Base-by-base conservation (phyloP, 345 rosid species). In the Lagerstroemia speciosa region DNA sequence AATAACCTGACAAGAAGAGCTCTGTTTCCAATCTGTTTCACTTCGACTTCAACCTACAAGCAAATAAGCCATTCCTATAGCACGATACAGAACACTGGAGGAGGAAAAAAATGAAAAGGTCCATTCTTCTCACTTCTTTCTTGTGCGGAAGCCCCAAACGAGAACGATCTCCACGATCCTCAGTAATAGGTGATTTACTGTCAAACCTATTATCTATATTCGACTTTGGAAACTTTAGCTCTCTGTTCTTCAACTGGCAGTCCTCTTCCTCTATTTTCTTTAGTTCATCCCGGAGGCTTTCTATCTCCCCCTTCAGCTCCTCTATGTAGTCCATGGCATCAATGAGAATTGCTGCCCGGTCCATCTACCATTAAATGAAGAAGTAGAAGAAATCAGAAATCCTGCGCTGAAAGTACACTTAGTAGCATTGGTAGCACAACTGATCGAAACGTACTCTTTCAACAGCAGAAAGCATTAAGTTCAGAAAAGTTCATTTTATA, bases 251-350 rank as follows among this genome's bases (percentile, higher is more conserved):
- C 64, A 61, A 55, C 50, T 62, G 53, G 68, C 64, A 24, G 41
- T 85, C 82, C 31, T 79, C 78, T 64, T 83, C 81, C 66, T 83
- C 80, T 64, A 79, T 67, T 78, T 82, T 73, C 70, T 67, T 74
- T 48, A 91, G 87, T 77, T 93, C 94, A 57, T 83, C 83, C 70
- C 80, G 71, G 37, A 94, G 84, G 50, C 72, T 74, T 82, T 80
- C 80, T 69, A 73, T 72, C 81, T 89, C 78, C 45, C 65, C 68
- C 69, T 73, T 43, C 78, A 91, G 73, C 78, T 88, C 83, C 24
- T 60, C 71, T 57, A 94, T 87, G 76, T 85, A 94, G 22, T 87
- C 88, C 31, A 82, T 74, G n/a, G 96, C 96, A 82, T 94, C 97
- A 26, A 79, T 77, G 19, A 91, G 68, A 64, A 79, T 89, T 66